These are phyloP conservation scores for Stephanodiscus triporus DNA, from an alignment of 108 stramenopile species.

Conservation along the genomic window DNA sequence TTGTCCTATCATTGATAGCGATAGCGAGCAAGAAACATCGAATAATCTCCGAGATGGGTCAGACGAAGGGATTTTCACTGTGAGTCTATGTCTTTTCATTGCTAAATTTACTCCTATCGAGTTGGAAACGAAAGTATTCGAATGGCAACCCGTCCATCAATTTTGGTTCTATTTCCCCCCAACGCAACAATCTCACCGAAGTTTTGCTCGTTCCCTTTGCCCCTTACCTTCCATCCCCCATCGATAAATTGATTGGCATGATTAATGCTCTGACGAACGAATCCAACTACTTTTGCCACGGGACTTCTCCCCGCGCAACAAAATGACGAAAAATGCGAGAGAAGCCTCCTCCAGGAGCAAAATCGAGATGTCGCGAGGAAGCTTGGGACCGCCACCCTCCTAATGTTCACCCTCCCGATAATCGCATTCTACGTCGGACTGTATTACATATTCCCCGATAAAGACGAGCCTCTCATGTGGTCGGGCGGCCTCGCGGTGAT, in stretches of 20 bases:
- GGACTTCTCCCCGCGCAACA: background rate
- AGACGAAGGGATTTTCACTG: constrained; percentile 22
- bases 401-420: constrained; percentile 51
- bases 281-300: background rate
- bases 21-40: too few species aligned
- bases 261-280: background rate
- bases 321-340: background rate
- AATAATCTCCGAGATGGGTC: too few species aligned
- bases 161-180: background rate
- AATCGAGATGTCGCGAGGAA: constrained; percentile 48
- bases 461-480: constrained; percentile 53
- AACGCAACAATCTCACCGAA: background rate
- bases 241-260: too few species aligned
- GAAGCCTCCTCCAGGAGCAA: constrained; percentile 46
- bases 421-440: constrained; percentile 43
- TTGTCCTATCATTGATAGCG: too few species aligned
- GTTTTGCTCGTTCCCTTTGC: background rate
- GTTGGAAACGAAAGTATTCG: background rate
- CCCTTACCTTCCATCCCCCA: constrained; percentile 2
- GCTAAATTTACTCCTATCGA: background rate
- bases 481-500: constrained; percentile 44
- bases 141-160: background rate
- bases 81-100: constrained; percentile 3
- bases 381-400: constrained; percentile 38
- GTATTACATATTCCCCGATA: constrained; percentile 38